phyloP scores from a whole-genome alignment of 805 yeast genomes.

The Metschnikowia proteae region DNA sequence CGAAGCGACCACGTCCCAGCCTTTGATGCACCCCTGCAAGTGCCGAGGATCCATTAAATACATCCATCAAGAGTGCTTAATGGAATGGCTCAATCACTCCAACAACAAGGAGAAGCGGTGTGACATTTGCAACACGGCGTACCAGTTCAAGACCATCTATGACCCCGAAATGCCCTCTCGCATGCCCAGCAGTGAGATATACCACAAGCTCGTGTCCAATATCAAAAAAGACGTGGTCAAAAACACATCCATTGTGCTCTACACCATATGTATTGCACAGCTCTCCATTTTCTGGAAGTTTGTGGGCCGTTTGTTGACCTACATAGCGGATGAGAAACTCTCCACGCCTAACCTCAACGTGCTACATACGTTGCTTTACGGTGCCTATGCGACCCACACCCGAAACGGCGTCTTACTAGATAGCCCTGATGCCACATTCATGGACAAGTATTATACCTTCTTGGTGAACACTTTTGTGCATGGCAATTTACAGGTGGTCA shows the following conservation, averaged over 20 bases:
- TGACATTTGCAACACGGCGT: constrained; percentile 83
- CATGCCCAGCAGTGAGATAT: constrained; percentile 53
- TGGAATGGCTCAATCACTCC: constrained; percentile 80
- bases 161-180: constrained; percentile 59
- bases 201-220: constrained; percentile 33
- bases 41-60: constrained; percentile 92
- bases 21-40: constrained; percentile 85
- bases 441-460: constrained; percentile 23
- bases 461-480: constrained; percentile 32
- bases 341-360: constrained; percentile 36
- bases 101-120: constrained; percentile 59
- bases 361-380: constrained; percentile 36
- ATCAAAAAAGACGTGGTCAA: constrained; percentile 15
- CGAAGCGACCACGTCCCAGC: constrained; percentile 74
- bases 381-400: constrained; percentile 22
- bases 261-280: constrained; percentile 44
- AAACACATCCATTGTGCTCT: constrained; percentile 27
- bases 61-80: constrained; percentile 87
- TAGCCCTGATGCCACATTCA: constrained; percentile 9
- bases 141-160: constrained; percentile 63
- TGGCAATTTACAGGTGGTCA: constrained; percentile 38
- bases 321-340: constrained; percentile 52
- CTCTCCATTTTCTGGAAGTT: constrained; percentile 58
- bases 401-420: constrained; percentile 9
- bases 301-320: constrained; percentile 51